phyloP scores from a whole-genome alignment of 768 basidiomycete species.

The Podaxis sp. region DNA sequence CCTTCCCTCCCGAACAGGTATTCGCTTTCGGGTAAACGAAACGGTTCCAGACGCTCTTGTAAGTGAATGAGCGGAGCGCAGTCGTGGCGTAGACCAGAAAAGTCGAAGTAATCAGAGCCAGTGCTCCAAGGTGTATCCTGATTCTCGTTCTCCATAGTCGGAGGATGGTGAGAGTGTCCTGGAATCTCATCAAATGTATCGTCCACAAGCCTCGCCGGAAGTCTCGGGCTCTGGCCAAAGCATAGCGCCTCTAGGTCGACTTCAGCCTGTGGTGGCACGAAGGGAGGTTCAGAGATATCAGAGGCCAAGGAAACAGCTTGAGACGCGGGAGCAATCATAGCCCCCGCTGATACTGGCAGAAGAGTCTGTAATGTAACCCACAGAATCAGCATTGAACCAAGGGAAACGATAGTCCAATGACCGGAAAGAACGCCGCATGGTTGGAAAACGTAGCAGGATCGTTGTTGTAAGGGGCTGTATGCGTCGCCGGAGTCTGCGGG shows the following conservation, averaged over 20 bases:
- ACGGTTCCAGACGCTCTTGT: conserved; percentile 28
- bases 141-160: conserved; percentile 5
- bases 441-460: conserved; percentile 7
- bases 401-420: conserved; percentile 5
- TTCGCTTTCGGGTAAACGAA: conserved; percentile 22
- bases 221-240: background rate
- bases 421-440: conserved; percentile 12
- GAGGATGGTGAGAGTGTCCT: background rate
- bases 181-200: background rate
- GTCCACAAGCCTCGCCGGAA: background rate
- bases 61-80: conserved; percentile 27
- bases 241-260: background rate
- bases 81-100: conserved; percentile 14
- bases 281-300: background rate
- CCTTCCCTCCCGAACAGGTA: conserved; percentile 19
- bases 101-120: background rate
- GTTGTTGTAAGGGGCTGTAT: conserved; percentile 1
- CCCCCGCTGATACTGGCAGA: background rate
- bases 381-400: background rate
- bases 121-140: conserved; percentile 8
- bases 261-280: background rate
- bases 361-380: conserved; percentile 2
- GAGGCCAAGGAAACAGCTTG: background rate
- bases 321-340: background rate
- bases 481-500: background rate